A percentile compares a stretch with the other conserved stretches of the same genome.
Evolutionary conservation across 495 filamentous ascomycete species (phyloP).

Genomic region (Aspergillus incahuasiensis): DNA sequence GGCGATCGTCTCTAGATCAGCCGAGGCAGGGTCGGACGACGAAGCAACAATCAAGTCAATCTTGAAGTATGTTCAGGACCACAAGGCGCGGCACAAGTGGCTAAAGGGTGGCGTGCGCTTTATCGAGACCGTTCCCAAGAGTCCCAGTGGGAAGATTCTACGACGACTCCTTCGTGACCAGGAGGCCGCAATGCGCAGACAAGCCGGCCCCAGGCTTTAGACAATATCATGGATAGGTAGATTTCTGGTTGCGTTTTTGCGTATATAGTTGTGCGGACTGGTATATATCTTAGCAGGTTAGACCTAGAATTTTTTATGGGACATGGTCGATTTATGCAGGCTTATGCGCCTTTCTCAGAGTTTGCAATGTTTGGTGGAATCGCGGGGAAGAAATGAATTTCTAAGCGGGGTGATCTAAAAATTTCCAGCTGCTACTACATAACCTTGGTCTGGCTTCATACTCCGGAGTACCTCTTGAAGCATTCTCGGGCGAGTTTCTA

Average conservation of each 20-base stretch:
- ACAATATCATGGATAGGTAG: not conserved
- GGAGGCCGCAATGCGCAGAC: constrained; percentile 65
- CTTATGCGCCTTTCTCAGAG: not conserved
- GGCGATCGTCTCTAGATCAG: constrained; percentile 76
- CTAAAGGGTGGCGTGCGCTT: constrained; percentile 82
- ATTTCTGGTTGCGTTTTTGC: not conserved
- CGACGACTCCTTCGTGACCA: constrained; percentile 73
- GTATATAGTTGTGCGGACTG: not conserved
- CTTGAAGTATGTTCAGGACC: constrained; percentile 69
- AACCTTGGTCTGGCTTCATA: not conserved
- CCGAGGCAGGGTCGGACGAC: constrained; percentile 56
- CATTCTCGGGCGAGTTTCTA: not conserved
- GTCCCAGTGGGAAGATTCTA: constrained; percentile 89
- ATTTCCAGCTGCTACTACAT: constrained; percentile 3
- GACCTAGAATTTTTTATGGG: not conserved
- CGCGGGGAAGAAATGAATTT: constrained; percentile 39
- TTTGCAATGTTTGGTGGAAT: constrained; percentile 33
- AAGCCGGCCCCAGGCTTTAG: constrained; percentile 55
- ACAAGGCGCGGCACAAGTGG: constrained; percentile 88
- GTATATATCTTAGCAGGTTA: not conserved
- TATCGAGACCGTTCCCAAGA: constrained; percentile 74
- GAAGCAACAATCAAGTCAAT: constrained; percentile 58
- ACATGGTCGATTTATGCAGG: not conserved
- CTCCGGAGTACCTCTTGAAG: not conserved
- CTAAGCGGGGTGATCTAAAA: constrained; percentile 35